Conservation (phyloP, 495 filamentous ascomycete genomes). For the Chaetomium cochliodes region DNA sequence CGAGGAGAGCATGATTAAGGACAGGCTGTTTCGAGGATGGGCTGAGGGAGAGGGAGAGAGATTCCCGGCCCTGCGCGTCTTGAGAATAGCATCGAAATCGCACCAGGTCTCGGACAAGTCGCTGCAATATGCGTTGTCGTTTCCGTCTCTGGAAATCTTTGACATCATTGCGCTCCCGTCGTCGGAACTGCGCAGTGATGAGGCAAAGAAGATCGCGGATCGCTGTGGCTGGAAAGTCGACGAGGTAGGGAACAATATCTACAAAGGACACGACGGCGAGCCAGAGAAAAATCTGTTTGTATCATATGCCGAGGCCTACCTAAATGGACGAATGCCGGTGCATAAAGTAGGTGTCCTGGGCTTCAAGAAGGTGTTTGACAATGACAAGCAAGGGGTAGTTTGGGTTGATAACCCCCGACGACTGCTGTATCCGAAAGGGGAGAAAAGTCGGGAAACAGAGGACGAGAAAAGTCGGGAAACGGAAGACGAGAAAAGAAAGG, state of each 20-base stretch:
- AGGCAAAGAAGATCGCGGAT: conserved; percentile 15
- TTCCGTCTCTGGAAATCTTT: conserved; percentile 29
- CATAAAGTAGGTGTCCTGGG: not conserved
- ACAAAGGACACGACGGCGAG: too few species aligned
- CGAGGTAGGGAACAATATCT: not conserved
- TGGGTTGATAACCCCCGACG: not conserved
- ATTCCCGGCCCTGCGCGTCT: conserved; percentile 35
- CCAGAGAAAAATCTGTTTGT: not conserved
- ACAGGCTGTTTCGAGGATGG: conserved; percentile 38
- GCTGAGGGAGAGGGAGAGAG: conserved; percentile 11
- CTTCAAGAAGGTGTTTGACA: not conserved
- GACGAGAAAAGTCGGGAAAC: not conserved
- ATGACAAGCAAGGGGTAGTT: not conserved
- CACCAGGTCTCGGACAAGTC: conserved; percentile 23
- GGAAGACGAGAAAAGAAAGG: not conserved
- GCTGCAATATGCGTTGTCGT: conserved; percentile 28
- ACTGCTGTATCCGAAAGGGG: not conserved
- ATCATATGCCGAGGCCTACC: conserved; percentile 9
- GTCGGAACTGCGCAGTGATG: conserved; percentile 2
- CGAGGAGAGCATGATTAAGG: conserved; percentile 21
- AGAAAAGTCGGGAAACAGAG: not conserved
- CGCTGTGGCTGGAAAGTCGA: conserved; percentile 2
- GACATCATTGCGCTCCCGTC: not conserved
- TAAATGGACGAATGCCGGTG: not conserved
- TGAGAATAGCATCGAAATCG: conserved; percentile 29